Evolutionary conservation across 371 early-diverging fungal genomes (phyloP).

Genomic region (Phascolomyces articulosus): DNA sequence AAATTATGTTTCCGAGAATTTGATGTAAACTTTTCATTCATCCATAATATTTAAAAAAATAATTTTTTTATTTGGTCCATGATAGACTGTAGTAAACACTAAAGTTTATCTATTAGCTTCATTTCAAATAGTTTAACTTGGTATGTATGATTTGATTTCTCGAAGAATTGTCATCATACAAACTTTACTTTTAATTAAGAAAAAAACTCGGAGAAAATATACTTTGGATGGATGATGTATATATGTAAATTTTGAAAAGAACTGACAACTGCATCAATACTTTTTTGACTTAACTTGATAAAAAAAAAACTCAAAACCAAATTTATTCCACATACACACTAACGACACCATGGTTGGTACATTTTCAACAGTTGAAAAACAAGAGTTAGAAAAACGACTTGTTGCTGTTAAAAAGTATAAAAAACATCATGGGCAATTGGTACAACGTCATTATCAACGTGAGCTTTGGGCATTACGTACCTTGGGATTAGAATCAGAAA

Average conservation of each 20-base stretch:
- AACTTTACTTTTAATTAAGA: too few relatives aligned
- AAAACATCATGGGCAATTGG: conserved; percentile 35
- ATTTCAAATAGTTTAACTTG: conserved; percentile 1
- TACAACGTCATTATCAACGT: conserved; percentile 33
- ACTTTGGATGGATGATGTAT: too few relatives aligned
- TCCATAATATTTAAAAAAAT: too few relatives aligned
- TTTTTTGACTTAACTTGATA: too few relatives aligned
- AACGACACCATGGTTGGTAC: conserved; percentile 17
- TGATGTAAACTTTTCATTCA: too few relatives aligned
- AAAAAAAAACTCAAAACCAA: too few relatives aligned
- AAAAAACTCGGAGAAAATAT: neutral
- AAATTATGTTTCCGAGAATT: too few relatives aligned
- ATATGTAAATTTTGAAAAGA: too few relatives aligned
- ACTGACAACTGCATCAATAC: too few relatives aligned
- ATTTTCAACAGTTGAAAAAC: conserved; percentile 38
- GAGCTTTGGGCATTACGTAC: conserved; percentile 37
- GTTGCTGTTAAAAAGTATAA: conserved; percentile 48
- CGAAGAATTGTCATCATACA: too few relatives aligned
- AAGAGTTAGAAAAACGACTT: neutral
- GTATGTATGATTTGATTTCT: too few relatives aligned
- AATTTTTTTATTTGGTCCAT: neutral
- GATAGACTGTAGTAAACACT: neutral
- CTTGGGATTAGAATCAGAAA: conserved; percentile 20
- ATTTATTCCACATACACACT: too few relatives aligned
- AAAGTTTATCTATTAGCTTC: neutral